A percentile compares a stretch with the other conserved stretches of the same genome.
Conservation (phyloP, 78 protist genomes). For the Pelomyxa schiedti region DNA sequence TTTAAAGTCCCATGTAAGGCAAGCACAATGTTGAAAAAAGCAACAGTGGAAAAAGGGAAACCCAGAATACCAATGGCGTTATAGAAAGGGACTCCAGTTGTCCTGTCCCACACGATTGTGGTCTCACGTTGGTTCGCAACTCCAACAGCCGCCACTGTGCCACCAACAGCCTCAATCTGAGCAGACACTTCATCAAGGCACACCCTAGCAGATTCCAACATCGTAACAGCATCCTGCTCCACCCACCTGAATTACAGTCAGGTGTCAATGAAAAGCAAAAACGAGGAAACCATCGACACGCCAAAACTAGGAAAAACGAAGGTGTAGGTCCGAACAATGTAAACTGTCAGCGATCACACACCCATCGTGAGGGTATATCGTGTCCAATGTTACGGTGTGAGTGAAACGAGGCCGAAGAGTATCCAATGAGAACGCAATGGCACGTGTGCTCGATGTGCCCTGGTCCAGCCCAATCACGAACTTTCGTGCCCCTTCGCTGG, state of each 20-base stretch:
- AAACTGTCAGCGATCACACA: neutral
- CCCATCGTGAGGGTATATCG: neutral
- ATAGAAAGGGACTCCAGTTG: conserved; percentile 78
- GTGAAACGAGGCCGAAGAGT: conserved; percentile 51
- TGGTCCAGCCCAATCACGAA: conserved; percentile 71
- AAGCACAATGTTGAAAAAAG: no score
- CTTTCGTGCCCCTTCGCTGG: no score
- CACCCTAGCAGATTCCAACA: conserved; percentile 14
- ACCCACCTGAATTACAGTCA: conserved; percentile 61
- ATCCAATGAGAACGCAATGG: conserved; percentile 49
- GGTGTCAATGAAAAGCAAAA: neutral
- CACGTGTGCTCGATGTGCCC: conserved; percentile 87
- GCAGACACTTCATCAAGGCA: conserved; percentile 28
- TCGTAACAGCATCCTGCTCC: conserved; percentile 78
- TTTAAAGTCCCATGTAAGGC: no score
- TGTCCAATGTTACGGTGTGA: neutral
- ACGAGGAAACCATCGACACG: neutral
- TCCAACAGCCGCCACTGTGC: conserved; percentile 50
- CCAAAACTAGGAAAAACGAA: neutral
- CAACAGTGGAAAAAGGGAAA: neutral
- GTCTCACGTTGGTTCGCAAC: conserved; percentile 96
- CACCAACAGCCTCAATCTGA: neutral
- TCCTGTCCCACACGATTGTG: conserved; percentile 81
- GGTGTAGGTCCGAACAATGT: neutral
- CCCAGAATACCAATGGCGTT: conserved; percentile 60